phyloP scores from a whole-genome alignment of 305 asterid genomes.

The Caryopteris hybrid region DNA sequence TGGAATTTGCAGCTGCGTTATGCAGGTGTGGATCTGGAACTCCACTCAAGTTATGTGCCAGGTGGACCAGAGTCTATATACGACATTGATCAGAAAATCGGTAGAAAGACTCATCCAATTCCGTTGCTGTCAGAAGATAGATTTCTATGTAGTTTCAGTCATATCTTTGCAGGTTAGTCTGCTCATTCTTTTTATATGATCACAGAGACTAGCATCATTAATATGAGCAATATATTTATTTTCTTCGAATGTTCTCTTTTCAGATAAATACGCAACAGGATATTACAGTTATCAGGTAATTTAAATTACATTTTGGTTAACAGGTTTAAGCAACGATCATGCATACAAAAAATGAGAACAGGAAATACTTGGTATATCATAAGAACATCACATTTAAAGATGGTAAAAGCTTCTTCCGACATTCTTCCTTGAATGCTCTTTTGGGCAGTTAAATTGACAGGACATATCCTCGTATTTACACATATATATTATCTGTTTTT shows the following conservation, averaged over 20 bases:
- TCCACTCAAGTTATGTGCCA: slow-evolving; percentile 59
- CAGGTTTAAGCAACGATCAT: not conserved
- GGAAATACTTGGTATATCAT: too few species aligned
- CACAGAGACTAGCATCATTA: not conserved
- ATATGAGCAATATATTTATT: not conserved
- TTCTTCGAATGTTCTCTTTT: slow-evolving; percentile 5
- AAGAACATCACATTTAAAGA: too few species aligned
- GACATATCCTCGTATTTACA: not conserved
- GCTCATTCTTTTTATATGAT: not conserved
- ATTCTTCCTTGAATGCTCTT: not conserved
- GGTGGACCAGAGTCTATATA: slow-evolving; percentile 57
- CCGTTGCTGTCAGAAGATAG: slow-evolving; percentile 70
- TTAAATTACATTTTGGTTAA: not conserved
- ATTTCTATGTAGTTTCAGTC: slow-evolving; percentile 75
- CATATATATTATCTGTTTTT: too few species aligned
- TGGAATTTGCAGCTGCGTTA: slow-evolving; percentile 50
- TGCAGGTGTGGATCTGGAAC: slow-evolving; percentile 67
- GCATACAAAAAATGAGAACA: not conserved
- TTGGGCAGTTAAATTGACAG: not conserved
- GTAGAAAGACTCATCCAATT: slow-evolving; percentile 56
- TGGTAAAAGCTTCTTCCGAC: not conserved
- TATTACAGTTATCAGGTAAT: slow-evolving; percentile 77
- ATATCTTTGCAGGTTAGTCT: slow-evolving; percentile 63
- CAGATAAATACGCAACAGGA: slow-evolving; percentile 77
- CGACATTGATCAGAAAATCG: slow-evolving; percentile 54